These are phyloP conservation scores for Earliella scabrosa DNA, from an alignment of 1,284 basidiomycete genomes.

Conservation along the genomic window DNA sequence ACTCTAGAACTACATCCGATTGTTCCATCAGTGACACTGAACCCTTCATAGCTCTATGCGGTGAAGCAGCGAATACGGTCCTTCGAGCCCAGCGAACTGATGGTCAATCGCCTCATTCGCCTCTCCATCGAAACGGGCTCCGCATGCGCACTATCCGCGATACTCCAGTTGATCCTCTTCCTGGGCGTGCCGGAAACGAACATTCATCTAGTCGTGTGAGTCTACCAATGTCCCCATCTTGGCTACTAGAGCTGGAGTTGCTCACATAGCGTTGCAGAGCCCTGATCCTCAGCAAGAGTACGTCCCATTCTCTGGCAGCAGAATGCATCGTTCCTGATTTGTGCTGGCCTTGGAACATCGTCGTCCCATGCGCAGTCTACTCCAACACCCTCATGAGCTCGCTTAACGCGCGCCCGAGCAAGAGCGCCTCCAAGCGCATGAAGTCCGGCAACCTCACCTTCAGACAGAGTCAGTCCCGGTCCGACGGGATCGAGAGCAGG, in stretches of 20 bases:
- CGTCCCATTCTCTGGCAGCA: background rate
- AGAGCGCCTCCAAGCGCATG: background rate
- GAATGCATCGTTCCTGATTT: too few relatives aligned
- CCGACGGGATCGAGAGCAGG: background rate
- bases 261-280: background rate
- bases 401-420: conserved; percentile 3
- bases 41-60: conserved; percentile 11
- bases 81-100: conserved; percentile 9
- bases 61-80: conserved; percentile 3
- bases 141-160: conserved; percentile 8
- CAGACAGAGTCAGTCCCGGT: background rate
- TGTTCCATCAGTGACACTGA: too few relatives aligned
- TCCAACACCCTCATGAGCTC: conserved; percentile 11
- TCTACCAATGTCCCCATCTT: background rate
- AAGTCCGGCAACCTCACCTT: background rate
- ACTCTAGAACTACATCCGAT: too few relatives aligned
- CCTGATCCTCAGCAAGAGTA: conserved; percentile 6
- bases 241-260: background rate
- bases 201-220: conserved; percentile 3
- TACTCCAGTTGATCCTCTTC: conserved; percentile 16
- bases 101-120: conserved; percentile 15
- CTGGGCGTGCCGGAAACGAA: conserved; percentile 6
- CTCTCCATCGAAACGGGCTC: conserved; percentile 19
- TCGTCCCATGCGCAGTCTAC: background rate
- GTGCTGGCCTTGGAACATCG: background rate